Evolutionary conservation across 2,329 filamentous ascomycete genomes (phyloP), one percentile per base, ranked within the genome.

Genomic region (Drechmeria coniospora): DNA sequence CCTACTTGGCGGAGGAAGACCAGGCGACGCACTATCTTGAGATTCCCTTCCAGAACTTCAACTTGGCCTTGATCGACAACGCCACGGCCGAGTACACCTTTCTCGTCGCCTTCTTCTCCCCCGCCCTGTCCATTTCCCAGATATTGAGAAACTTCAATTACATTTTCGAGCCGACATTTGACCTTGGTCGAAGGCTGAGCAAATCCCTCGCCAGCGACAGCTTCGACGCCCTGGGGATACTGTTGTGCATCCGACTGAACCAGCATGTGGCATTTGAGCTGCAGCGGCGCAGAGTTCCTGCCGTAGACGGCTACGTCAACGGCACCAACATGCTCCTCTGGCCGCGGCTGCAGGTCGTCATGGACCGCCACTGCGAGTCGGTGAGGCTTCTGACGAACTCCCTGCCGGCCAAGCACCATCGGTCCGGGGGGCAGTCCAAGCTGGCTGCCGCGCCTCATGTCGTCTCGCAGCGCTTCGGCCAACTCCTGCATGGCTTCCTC

Each of bases 81-180:
- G 79, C 84, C 1, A 86, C 80, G 2, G 80, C 86, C 19, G 92
- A 98, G 51, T 98, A 95, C 54, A 84, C 81, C 3, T 95, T 98
- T 48, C 65, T 95, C 31, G 80, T 81, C 1, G 69, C 80, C 11
- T 93, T 94, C 58, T 95, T 98, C 58, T 71, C 78, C 6, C 76
- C 83, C 0, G 65, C 79, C 8, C 62, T 83, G 18, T 77, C 75
- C 7, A 81, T 79, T 43, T 65, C 82, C 11, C 65, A 76, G 30
- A 79, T 94, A 26, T 82, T 81, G 14, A 76, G 77, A 26, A 82
- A 81, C 41, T 93, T 94, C 46, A 65, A 72, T 35, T 79, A 86
- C 41, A 83, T 94, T 29, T 94, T 95, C 45, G 79, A 87, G 34
- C 79, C 84, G 1, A 86, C 86, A 0, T 86, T 98, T 43, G 62